Conservation (phyloP, 495 filamentous ascomycete species). For the Hyaloscypha variabilis region DNA sequence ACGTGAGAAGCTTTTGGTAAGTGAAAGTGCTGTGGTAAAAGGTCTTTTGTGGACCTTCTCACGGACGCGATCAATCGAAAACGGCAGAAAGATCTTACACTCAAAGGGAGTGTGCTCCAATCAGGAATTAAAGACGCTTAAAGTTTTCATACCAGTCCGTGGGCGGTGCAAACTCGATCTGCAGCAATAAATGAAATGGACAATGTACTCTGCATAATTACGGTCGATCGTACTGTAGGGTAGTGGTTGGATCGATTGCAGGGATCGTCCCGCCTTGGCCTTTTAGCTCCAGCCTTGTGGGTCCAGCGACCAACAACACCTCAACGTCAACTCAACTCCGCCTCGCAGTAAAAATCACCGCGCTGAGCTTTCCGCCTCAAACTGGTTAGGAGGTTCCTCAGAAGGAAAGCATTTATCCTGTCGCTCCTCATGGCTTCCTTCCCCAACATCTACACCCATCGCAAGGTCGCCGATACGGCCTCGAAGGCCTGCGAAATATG, state of each 20-base stretch:
- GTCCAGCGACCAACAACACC: background rate
- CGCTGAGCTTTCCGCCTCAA: background rate
- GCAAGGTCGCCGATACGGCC: conserved; percentile 82
- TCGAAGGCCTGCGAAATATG: conserved; percentile 88
- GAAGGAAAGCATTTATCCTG: background rate
- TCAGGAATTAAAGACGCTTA: background rate
- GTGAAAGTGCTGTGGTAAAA: too few species aligned
- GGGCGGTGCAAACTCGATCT: background rate
- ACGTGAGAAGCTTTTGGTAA: too few species aligned
- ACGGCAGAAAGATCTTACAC: background rate
- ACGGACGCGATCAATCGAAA: conserved; percentile 22
- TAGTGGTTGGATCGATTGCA: too few species aligned
- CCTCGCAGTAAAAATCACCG: background rate
- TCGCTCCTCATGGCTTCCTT: conserved; percentile 41
- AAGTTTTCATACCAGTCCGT: conserved; percentile 6
- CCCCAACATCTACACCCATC: conserved; percentile 82
- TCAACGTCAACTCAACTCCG: background rate
- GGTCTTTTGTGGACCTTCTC: too few species aligned
- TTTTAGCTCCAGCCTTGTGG: conserved; percentile 6
- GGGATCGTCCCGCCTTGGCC: background rate
- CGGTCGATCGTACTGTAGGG: too few species aligned
- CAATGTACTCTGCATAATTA: too few species aligned
- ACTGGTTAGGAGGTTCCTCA: background rate
- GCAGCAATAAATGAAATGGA: conserved; percentile 6
- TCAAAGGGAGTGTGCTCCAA: conserved; percentile 6